phyloP scores from a whole-genome alignment of 768 basidiomycete genomes.

The Trametopsis cervina region DNA sequence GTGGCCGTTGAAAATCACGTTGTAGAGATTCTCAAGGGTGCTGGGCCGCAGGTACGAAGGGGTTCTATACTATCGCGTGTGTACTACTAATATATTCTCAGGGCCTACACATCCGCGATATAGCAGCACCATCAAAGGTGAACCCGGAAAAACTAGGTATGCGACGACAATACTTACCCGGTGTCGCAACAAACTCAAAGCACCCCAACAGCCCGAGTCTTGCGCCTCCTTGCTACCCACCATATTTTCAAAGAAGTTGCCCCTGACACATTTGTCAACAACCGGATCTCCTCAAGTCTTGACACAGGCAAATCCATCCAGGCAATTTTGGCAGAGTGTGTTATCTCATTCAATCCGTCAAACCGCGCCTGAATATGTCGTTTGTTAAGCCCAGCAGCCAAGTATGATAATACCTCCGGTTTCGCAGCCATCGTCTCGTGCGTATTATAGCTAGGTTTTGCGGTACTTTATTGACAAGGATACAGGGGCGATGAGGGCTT shows the following conservation, averaged over 20 bases:
- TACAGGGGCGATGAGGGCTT: constrained; percentile 16
- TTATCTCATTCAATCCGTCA: neutral
- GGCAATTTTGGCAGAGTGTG: constrained; percentile 3
- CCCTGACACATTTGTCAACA: constrained; percentile 25
- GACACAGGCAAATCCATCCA: constrained; percentile 16
- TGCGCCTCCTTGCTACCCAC: constrained; percentile 24
- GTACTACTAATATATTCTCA: too few relatives aligned
- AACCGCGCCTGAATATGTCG: neutral
- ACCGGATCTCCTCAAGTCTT: constrained; percentile 16
- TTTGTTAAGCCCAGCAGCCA: neutral
- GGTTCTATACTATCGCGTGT: too few relatives aligned
- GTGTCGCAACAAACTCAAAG: constrained; percentile 1
- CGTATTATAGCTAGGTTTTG: neutral
- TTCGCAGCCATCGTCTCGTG: constrained; percentile 10
- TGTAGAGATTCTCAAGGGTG: constrained; percentile 4
- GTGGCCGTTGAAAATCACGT: constrained; percentile 2
- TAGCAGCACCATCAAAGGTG: constrained; percentile 18
- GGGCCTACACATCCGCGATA: constrained; percentile 26
- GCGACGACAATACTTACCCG: too few relatives aligned
- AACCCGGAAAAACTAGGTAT: constrained; percentile 23
- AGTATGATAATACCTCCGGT: constrained; percentile 2
- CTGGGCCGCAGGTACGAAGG: constrained; percentile 7
- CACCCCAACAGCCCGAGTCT: constrained; percentile 19
- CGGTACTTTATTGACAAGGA: too few relatives aligned
- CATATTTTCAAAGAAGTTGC: constrained; percentile 27